These are phyloP conservation scores for Globisporangium nunn DNA, from an alignment of 352 stramenopile species.

Conservation along the genomic window DNA sequence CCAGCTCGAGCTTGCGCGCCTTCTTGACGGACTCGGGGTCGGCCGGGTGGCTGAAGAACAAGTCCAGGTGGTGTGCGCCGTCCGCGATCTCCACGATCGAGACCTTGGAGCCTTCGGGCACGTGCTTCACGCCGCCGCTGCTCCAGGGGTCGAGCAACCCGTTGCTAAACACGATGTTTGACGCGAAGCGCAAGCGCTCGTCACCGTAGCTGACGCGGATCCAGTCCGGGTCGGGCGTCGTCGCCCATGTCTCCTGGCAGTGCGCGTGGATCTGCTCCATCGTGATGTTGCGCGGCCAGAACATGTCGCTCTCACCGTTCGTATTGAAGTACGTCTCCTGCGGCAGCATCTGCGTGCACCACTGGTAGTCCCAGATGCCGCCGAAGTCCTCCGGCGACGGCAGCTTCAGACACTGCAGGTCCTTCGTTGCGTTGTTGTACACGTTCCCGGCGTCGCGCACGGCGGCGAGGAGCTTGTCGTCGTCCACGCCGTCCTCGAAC, in stretches of 20 bases:
- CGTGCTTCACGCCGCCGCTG: slow-evolving; percentile 73
- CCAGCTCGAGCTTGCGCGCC: slow-evolving; percentile 69
- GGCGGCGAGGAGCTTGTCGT: slow-evolving; percentile 35
- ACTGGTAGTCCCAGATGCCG: slow-evolving; percentile 90
- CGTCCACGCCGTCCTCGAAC: slow-evolving; percentile 22
- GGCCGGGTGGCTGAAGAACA: slow-evolving; percentile 88
- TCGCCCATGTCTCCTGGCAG: slow-evolving; percentile 63
- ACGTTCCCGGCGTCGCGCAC: slow-evolving; percentile 71
- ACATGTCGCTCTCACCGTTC: slow-evolving; percentile 91
- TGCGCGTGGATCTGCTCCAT: slow-evolving; percentile 43
- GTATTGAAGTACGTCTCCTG: slow-evolving; percentile 86
- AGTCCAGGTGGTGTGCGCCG: slow-evolving; percentile 87
- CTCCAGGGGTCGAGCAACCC: slow-evolving; percentile 92
- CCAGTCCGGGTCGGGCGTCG: slow-evolving; percentile 62
- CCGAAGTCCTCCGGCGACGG: slow-evolving; percentile 65
- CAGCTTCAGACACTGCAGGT: slow-evolving; percentile 68
- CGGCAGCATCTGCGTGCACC: slow-evolving; percentile 89
- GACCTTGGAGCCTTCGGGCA: slow-evolving; percentile 44
- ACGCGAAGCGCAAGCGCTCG: slow-evolving; percentile 41
- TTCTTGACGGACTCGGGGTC: slow-evolving; percentile 77
- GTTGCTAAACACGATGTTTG: slow-evolving; percentile 96
- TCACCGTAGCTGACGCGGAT: slow-evolving; percentile 79
- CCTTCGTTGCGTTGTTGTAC: slow-evolving; percentile 86
- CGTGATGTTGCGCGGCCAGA: slow-evolving; percentile 74
- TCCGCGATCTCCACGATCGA: slow-evolving; percentile 67